Conservation (phyloP, 306 rosid genomes). For the Echinosophora koreensis region DNA sequence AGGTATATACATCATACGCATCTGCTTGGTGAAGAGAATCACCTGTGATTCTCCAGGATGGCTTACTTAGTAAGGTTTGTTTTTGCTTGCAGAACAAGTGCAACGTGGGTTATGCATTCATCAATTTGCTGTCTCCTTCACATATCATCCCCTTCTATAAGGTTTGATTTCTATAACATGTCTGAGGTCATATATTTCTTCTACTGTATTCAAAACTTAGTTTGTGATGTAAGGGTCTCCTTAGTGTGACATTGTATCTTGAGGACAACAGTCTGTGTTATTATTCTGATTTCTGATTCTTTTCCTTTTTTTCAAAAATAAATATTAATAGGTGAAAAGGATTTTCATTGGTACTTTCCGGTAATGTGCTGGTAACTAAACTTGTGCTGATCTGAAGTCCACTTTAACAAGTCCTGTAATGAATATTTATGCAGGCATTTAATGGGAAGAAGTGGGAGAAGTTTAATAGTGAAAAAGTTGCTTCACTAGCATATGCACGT, state of each 20-base stretch:
- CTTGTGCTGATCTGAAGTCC: slow-evolving; percentile 10
- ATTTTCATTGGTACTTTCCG: slow-evolving; percentile 21
- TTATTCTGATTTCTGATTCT: slow-evolving; percentile 7
- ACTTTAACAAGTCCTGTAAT: slow-evolving; percentile 11
- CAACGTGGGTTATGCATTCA: slow-evolving; percentile 89
- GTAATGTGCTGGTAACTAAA: slow-evolving; percentile 23
- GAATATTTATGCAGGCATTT: slow-evolving; percentile 69
- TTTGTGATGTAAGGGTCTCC: slow-evolving; percentile 16
- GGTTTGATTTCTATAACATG: slow-evolving; percentile 49
- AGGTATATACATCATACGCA: slow-evolving; percentile 57
- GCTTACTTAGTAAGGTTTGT: slow-evolving; percentile 36
- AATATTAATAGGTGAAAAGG: background rate
- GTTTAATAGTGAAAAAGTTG: slow-evolving; percentile 93
- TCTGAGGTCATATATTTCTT: slow-evolving; percentile 23
- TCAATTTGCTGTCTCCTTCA: slow-evolving; percentile 85
- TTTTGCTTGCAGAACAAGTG: slow-evolving; percentile 85
- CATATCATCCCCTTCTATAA: slow-evolving; percentile 75
- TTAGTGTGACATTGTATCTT: slow-evolving; percentile 12
- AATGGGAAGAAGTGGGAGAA: slow-evolving; percentile 96
- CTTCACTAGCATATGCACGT: slow-evolving; percentile 91
- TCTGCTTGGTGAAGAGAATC: slow-evolving; percentile 62
- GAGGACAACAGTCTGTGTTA: background rate
- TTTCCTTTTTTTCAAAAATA: slow-evolving; percentile 6
- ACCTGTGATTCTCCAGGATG: slow-evolving; percentile 33
- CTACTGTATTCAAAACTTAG: background rate